phyloP scores from a whole-genome alignment of 2,329 filamentous ascomycete genomes.

The Claviceps fusiformis region DNA sequence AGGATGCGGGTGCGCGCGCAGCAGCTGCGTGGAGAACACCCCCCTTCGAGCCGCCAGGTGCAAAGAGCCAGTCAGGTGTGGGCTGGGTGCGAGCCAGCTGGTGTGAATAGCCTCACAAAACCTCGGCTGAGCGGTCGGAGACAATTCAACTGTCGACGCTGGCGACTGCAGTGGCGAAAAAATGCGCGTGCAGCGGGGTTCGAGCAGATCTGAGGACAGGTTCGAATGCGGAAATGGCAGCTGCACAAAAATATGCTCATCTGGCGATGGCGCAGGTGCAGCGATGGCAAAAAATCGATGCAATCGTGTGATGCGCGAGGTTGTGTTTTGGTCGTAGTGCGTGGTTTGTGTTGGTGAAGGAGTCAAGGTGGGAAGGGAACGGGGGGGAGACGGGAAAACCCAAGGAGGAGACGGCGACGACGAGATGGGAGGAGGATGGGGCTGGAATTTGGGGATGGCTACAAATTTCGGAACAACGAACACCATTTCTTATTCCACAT shows the following conservation, averaged over 20 bases:
- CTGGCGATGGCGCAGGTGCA: conserved; percentile 22
- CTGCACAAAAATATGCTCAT: conserved; percentile 22
- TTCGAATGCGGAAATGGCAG: conserved; percentile 17
- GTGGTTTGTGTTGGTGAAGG: conserved; percentile 21
- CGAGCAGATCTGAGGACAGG: conserved; percentile 10
- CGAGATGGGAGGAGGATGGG: conserved; percentile 7
- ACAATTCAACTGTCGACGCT: conserved; percentile 4
- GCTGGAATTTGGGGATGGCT: conserved; percentile 15
- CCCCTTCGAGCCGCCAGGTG: conserved; percentile 6
- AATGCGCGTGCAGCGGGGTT: conserved; percentile 10
- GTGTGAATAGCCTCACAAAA: conserved; percentile 29
- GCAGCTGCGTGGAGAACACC: conserved; percentile 4
- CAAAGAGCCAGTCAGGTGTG: background rate
- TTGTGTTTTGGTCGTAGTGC: conserved; percentile 18
- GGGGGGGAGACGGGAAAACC: conserved; percentile 9
- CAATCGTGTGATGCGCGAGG: conserved; percentile 13
- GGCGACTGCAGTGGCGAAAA: conserved; percentile 9
- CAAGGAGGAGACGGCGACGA: conserved; percentile 9
- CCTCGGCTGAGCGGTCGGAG: conserved; percentile 11
- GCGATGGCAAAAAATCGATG: conserved; percentile 28
- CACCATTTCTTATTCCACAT: conserved; percentile 7
- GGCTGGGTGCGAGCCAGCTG: conserved; percentile 5
- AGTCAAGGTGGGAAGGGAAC: conserved; percentile 14
- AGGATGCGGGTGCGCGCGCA: conserved; percentile 7
- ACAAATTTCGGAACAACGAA: conserved; percentile 10